Conservation (phyloP, 495 filamentous ascomycete genomes). For the Aspergillus hancockii region DNA sequence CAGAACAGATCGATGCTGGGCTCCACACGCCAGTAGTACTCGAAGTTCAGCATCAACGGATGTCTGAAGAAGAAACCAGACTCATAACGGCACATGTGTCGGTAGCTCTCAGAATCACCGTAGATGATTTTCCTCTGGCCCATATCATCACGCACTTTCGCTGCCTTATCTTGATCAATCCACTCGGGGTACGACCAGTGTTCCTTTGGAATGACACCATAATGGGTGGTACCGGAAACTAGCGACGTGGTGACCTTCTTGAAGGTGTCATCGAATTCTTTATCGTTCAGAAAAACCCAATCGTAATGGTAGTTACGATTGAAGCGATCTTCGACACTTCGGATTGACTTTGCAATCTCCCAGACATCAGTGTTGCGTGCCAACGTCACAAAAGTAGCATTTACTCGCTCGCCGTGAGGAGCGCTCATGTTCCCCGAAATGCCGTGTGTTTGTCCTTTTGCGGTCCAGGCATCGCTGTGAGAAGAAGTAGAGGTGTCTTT, state of each 20-base stretch:
- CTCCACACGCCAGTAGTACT: slow-evolving; percentile 93
- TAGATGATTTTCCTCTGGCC: slow-evolving; percentile 85
- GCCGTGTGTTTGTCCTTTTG: slow-evolving; percentile 37
- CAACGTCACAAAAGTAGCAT: slow-evolving; percentile 95
- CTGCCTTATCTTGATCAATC: slow-evolving; percentile 85
- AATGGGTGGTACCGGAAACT: slow-evolving; percentile 87
- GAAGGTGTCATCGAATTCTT: slow-evolving; percentile 88
- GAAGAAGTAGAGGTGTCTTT: slow-evolving; percentile 20
- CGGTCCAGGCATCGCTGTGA: slow-evolving; percentile 3
- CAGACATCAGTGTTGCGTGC: slow-evolving; percentile 91
- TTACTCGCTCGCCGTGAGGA: slow-evolving; percentile 69
- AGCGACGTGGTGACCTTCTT: slow-evolving; percentile 87
- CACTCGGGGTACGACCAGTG: slow-evolving; percentile 89
- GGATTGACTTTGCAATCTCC: slow-evolving; percentile 94
- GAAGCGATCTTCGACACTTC: slow-evolving; percentile 95
- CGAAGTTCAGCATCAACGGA: slow-evolving; percentile 76
- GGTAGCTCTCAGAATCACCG: slow-evolving; percentile 87
- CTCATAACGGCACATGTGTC: slow-evolving; percentile 93
- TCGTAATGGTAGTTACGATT: slow-evolving; percentile 96
- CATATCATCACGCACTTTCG: slow-evolving; percentile 82
- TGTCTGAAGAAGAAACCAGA: slow-evolving; percentile 94
- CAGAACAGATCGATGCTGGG: slow-evolving; percentile 86
- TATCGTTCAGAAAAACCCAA: slow-evolving; percentile 98
- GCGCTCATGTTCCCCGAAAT: slow-evolving; percentile 43
- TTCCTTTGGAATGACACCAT: slow-evolving; percentile 79